Percentiles rank a stretch among this genome's conserved stretches.
phyloP scores from a whole-genome alignment of 2,329 filamentous ascomycete genomes.

The Microdochium trichocladiopsis region DNA sequence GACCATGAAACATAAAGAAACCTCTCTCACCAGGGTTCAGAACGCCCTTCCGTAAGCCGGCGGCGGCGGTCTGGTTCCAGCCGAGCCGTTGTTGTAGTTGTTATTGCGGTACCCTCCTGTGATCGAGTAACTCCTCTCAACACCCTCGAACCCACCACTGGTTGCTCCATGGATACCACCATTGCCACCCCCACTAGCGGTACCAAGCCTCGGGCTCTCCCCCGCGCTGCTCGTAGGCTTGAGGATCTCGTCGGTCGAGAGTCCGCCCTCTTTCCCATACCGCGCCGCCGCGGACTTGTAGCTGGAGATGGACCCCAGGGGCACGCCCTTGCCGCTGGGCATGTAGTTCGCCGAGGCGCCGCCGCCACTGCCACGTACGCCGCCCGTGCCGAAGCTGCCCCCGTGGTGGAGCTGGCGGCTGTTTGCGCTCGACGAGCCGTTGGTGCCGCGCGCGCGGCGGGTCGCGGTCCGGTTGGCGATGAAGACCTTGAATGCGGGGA shows the following conservation, averaged over 20 bases:
- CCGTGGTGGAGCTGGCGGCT: neutral
- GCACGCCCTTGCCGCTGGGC: constrained; percentile 6
- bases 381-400: neutral
- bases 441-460: constrained; percentile 6
- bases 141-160: neutral
- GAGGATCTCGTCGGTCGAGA: constrained; percentile 12
- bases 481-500: constrained; percentile 15
- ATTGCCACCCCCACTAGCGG: neutral
- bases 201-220: neutral
- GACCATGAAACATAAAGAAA: too few relatives aligned
- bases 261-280: constrained; percentile 2
- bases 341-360: neutral
- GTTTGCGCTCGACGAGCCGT: constrained; percentile 1
- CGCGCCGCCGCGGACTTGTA: constrained; percentile 4
- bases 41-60: neutral
- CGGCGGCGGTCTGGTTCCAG: neutral
- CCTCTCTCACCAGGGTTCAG: too few relatives aligned
- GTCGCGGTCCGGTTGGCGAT: constrained; percentile 11
- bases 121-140: neutral
- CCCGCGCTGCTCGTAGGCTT: neutral
- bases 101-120: neutral
- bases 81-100: neutral
- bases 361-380: neutral
- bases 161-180: neutral
- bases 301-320: constrained; percentile 6